Conservation (phyloP, 345 rosid genomes). For the Syzygium jambos region DNA sequence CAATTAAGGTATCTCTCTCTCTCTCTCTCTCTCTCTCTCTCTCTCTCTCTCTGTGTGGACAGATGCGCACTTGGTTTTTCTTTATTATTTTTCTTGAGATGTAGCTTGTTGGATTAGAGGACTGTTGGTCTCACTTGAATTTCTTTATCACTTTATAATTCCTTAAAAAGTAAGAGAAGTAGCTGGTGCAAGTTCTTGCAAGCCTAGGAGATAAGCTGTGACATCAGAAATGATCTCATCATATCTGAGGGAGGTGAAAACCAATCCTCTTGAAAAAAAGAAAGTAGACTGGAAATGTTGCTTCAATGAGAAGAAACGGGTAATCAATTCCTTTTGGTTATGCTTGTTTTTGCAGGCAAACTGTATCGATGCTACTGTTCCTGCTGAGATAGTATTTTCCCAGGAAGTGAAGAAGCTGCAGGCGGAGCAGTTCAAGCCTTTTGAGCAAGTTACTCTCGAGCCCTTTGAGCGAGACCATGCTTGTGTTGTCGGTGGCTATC, state of each 20-base stretch:
- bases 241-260: not conserved
- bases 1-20: conserved; percentile 67
- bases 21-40: not conserved
- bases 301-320: not conserved
- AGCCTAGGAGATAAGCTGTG: not conserved
- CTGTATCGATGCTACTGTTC: conserved; percentile 80
- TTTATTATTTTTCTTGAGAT: not conserved
- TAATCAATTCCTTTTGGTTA: not conserved
- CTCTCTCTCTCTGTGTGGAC: conserved; percentile 4
- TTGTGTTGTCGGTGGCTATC: conserved; percentile 79
- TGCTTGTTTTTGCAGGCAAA: conserved; percentile 43
- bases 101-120: not conserved
- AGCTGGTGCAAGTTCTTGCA: not conserved
- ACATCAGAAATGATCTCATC: not conserved
- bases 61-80: not conserved
- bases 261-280: not conserved
- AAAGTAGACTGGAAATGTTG: not conserved
- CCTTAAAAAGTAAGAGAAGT: not conserved
- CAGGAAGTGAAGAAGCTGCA: conserved; percentile 83
- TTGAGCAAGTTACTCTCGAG: conserved; percentile 82
- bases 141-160: not conserved
- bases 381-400: conserved; percentile 76
- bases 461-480: conserved; percentile 96
- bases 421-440: conserved; percentile 79
- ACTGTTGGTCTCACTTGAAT: not conserved